Percentiles rank a stretch among this genome's conserved stretches.
Conservation (phyloP, 768 basidiomycete species). For the Russula sp. region DNA sequence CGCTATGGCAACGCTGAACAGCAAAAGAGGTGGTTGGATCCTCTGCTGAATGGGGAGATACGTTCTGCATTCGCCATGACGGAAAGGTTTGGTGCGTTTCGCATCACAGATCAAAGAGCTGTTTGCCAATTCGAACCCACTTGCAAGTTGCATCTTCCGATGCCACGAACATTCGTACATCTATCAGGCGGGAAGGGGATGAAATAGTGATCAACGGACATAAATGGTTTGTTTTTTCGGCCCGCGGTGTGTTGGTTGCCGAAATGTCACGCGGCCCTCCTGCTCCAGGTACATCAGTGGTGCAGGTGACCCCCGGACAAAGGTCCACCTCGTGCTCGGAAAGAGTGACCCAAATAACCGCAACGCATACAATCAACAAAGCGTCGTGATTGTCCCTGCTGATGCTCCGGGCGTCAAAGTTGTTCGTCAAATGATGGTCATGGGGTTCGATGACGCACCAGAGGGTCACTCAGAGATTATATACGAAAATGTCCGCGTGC, state of each 20-base stretch:
- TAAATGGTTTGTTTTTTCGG: slow-evolving; percentile 66
- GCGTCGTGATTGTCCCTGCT: slow-evolving; percentile 91
- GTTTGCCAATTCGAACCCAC: slow-evolving; percentile 21
- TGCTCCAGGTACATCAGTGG: slow-evolving; percentile 89
- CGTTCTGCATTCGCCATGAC: slow-evolving; percentile 98
- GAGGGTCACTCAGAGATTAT: slow-evolving; percentile 96
- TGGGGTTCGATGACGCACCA: slow-evolving; percentile 93
- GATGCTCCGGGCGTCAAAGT: slow-evolving; percentile 83
- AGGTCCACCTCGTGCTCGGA: slow-evolving; percentile 90
- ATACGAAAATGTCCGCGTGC: slow-evolving; percentile 92
- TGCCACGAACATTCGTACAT: slow-evolving; percentile 91
- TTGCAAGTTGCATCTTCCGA: slow-evolving; percentile 83
- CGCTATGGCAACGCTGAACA: slow-evolving; percentile 90
- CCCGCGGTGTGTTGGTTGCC: background rate
- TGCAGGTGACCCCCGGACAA: slow-evolving; percentile 88
- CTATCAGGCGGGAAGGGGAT: slow-evolving; percentile 76
- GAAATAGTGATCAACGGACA: slow-evolving; percentile 93
- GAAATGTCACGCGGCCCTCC: background rate
- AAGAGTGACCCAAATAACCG: slow-evolving; percentile 87
- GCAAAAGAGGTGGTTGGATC: slow-evolving; percentile 85
- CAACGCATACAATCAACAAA: slow-evolving; percentile 78
- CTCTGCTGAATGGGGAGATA: slow-evolving; percentile 88
- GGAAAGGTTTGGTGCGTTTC: slow-evolving; percentile 71
- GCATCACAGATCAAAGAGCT: background rate
- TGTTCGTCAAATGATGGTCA: slow-evolving; percentile 89